phyloP scores from a whole-genome alignment of 257 asterid species.

The Phtheirospermum japonicum region DNA sequence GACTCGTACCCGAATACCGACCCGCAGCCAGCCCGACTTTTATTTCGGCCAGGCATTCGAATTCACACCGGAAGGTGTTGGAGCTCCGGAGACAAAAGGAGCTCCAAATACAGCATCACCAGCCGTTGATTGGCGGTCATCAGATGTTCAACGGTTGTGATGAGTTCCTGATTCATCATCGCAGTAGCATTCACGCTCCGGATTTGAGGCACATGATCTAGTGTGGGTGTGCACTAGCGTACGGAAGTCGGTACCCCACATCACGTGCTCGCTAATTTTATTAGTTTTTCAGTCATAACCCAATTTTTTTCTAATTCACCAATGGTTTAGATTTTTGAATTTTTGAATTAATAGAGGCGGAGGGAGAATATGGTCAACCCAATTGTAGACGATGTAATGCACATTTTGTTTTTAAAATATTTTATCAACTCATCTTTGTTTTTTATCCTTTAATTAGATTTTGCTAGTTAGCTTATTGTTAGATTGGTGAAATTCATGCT shows the following conservation, averaged over 20 bases:
- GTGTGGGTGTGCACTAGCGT: constrained; percentile 27
- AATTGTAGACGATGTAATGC: constrained; percentile 44
- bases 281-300: constrained; percentile 37
- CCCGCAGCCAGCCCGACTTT: constrained; percentile 97
- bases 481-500: too few species aligned
- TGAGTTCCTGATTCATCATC: constrained; percentile 75
- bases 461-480: background rate
- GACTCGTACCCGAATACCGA: constrained; percentile 94
- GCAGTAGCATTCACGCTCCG: constrained; percentile 48
- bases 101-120: constrained; percentile 47
- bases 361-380: constrained; percentile 40
- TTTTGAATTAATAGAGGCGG: constrained; percentile 34
- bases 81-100: constrained; percentile 95
- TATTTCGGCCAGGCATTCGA: constrained; percentile 71
- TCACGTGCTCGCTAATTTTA: constrained; percentile 28
- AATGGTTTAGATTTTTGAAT: constrained; percentile 35
- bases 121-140: constrained; percentile 41
- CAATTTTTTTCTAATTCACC: constrained; percentile 44
- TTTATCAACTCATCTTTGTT: constrained; percentile 22
- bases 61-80: constrained; percentile 93
- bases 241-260: constrained; percentile 30
- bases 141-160: constrained; percentile 74
- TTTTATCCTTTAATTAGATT: background rate
- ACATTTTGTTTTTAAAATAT: constrained; percentile 35
- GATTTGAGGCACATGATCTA: constrained; percentile 78